These are phyloP conservation scores for Sanghuangporus weigelae DNA, from an alignment of 1,284 basidiomycete genomes.

Conservation along the genomic window DNA sequence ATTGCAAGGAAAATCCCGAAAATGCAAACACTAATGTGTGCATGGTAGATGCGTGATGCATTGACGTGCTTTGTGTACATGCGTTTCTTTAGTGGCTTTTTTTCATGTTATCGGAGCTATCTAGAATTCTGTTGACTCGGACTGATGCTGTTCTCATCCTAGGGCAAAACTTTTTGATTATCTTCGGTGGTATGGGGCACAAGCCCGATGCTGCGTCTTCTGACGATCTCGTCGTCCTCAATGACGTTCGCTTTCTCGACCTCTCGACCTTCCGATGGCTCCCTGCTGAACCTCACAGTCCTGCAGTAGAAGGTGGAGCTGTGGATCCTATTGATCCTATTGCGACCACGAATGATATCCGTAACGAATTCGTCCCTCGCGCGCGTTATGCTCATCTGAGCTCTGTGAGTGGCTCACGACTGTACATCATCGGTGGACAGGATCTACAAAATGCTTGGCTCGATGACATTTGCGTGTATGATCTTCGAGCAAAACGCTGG, in stretches of 20 bases:
- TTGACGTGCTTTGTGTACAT: neutral
- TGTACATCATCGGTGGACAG: constrained; percentile 95
- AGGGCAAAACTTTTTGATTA: constrained; percentile 85
- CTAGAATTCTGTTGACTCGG: neutral
- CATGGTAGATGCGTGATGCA: neutral
- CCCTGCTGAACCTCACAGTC: constrained; percentile 32
- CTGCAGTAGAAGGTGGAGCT: constrained; percentile 17
- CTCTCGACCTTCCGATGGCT: constrained; percentile 69
- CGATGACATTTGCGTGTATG: constrained; percentile 88
- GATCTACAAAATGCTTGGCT: constrained; percentile 87
- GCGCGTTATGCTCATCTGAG: constrained; percentile 90
- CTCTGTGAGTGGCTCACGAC: constrained; percentile 71
- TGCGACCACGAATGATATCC: neutral
- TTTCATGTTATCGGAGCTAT: neutral
- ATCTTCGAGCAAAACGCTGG: constrained; percentile 71
- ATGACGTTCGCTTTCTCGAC: constrained; percentile 84
- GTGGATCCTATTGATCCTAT: constrained; percentile 14
- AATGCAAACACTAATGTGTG: too few species aligned
- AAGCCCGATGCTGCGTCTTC: constrained; percentile 58
- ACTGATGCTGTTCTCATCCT: neutral
- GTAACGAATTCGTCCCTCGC: constrained; percentile 47
- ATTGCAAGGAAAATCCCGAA: too few species aligned
- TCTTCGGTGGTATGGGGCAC: constrained; percentile 92
- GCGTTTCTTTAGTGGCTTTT: neutral
- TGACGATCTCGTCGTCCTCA: constrained; percentile 75